phyloP scores from a whole-genome alignment of 192 early-diverging fungal genomes.

The Spinellus fusiger region DNA sequence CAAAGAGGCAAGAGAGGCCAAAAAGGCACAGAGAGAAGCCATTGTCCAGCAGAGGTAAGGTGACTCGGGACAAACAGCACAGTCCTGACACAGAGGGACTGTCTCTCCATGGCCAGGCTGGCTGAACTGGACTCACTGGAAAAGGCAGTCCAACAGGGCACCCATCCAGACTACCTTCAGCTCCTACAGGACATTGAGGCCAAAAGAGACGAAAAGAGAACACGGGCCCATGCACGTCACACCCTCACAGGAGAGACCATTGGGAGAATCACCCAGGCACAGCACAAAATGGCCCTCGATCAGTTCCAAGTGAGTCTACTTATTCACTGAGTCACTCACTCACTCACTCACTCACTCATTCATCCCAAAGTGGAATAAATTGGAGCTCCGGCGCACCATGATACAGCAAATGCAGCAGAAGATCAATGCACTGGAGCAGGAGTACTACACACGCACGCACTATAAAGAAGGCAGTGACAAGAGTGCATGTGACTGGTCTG shows the following conservation, averaged over 20 bases:
- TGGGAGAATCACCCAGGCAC: constrained; percentile 13
- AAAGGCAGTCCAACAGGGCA: constrained; percentile 20
- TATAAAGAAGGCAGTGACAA: constrained; percentile 8
- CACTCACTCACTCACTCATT: background rate
- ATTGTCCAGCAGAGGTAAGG: constrained; percentile 18
- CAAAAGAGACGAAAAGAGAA: constrained; percentile 20
- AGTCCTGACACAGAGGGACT: background rate
- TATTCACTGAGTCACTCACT: background rate
- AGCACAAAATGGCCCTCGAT: constrained; percentile 22
- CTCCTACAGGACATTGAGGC: constrained; percentile 22
- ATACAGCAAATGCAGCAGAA: constrained; percentile 29
- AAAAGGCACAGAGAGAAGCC: constrained; percentile 18
- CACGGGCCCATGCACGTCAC: constrained; percentile 13
- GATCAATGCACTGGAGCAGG: constrained; percentile 26
- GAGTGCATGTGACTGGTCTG: constrained; percentile 1
- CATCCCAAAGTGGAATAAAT: constrained; percentile 21
- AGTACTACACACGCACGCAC: constrained; percentile 21
- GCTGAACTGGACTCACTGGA: constrained; percentile 20
- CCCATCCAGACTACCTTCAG: constrained; percentile 26
- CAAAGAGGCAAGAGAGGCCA: constrained; percentile 26
- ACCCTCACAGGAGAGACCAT: constrained; percentile 16
- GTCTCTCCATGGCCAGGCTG: background rate
- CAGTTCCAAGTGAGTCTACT: constrained; percentile 23
- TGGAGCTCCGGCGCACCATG: constrained; percentile 26
- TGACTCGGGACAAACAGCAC: background rate